phyloP scores from a whole-genome alignment of 192 early-diverging fungal genomes.

The Podila verticillata region DNA sequence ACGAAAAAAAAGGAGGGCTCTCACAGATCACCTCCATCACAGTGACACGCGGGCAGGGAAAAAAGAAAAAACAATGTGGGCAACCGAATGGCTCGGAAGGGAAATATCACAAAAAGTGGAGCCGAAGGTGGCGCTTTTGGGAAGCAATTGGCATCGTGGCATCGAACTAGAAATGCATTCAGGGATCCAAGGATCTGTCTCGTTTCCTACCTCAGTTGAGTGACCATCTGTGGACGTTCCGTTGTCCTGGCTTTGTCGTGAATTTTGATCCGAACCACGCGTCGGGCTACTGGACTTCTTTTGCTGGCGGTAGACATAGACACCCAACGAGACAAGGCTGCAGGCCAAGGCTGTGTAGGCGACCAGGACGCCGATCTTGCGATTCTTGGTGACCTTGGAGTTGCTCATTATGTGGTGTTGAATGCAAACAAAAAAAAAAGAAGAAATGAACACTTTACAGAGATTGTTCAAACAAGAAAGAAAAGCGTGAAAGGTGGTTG shows the following conservation, averaged over 20 bases:
- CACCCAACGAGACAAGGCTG: slow-evolving; percentile 26
- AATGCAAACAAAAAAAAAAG: background rate
- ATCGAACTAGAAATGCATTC: too few relatives aligned
- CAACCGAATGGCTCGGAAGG: background rate
- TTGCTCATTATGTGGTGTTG: slow-evolving; percentile 30
- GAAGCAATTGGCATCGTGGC: too few relatives aligned
- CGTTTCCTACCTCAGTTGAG: slow-evolving; percentile 29
- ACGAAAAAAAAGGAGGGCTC: background rate
- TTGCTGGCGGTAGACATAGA: slow-evolving; percentile 43
- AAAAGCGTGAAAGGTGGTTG: background rate
- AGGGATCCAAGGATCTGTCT: too few relatives aligned
- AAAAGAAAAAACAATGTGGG: background rate
- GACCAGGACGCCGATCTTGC: slow-evolving; percentile 29
- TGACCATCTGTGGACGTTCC: slow-evolving; percentile 2
- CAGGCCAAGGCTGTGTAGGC: slow-evolving; percentile 44
- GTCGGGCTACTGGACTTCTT: slow-evolving; percentile 1
- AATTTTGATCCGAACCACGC: slow-evolving; percentile 19
- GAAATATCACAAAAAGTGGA: too few relatives aligned
- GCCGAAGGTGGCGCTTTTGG: too few relatives aligned
- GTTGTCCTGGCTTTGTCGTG: slow-evolving; percentile 16
- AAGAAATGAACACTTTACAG: background rate
- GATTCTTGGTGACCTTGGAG: slow-evolving; percentile 17
- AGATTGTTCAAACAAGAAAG: too few relatives aligned
- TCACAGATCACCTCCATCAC: background rate
- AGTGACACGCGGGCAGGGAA: background rate